phyloP scores from a whole-genome alignment of 306 rosid genomes.

The Hippophae rhamnoides region DNA sequence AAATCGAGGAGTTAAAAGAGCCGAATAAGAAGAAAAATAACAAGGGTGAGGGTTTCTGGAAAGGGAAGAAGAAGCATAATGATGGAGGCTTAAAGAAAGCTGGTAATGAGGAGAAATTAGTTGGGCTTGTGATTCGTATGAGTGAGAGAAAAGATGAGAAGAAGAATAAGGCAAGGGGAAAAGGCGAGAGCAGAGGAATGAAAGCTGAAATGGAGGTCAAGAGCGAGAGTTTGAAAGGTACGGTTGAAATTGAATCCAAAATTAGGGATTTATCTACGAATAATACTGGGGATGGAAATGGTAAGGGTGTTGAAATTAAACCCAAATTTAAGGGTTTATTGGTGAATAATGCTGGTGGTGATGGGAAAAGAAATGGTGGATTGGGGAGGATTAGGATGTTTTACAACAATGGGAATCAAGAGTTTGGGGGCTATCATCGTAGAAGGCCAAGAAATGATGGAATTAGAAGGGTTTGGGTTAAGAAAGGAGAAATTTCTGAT shows the following conservation, averaged over 20 bases:
- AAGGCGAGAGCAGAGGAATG: conserved; percentile 5
- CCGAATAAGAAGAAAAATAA: conserved; percentile 7
- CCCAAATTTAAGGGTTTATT: conserved; percentile 19
- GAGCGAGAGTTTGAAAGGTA: not conserved
- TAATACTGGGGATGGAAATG: not conserved
- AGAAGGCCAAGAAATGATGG: conserved; percentile 1
- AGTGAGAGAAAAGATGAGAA: accelerated
- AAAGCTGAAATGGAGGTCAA: conserved; percentile 5
- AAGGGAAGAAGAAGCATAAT: too few species aligned
- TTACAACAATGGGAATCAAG: conserved; percentile 4
- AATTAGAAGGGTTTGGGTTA: conserved; percentile 42
- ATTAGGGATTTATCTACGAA: conserved; percentile 16
- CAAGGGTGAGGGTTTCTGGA: too few species aligned
- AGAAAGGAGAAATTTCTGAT: conserved; percentile 30
- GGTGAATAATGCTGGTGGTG: conserved; percentile 1
- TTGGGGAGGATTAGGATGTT: not conserved
- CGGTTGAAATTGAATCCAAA: conserved; percentile 15
- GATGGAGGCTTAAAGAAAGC: too few species aligned
- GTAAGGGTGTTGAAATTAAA: conserved; percentile 10
- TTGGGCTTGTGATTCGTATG: not conserved
- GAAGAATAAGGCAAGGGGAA: conserved; percentile 6
- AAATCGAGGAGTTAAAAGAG: not conserved
- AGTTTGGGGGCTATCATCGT: not conserved
- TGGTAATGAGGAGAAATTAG: too few species aligned
- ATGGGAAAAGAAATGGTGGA: conserved; percentile 1